phyloP scores from a whole-genome alignment of 257 asterid species.

The Jacaranda mimosifolia region DNA sequence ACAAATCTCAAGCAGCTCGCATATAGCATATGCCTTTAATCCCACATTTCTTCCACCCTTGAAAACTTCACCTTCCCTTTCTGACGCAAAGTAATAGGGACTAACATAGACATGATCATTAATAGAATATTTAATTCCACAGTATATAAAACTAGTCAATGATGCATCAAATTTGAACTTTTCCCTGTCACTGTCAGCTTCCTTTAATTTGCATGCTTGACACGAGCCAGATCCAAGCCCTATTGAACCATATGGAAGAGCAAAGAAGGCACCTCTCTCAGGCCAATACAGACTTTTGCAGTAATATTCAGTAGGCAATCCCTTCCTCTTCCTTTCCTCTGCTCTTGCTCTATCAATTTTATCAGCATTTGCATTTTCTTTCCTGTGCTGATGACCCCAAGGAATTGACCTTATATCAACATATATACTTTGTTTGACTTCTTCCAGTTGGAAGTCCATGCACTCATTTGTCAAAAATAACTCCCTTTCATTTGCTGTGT shows the following conservation, averaged over 20 bases:
- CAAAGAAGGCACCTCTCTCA: conserved; percentile 88
- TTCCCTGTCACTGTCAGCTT: conserved; percentile 51
- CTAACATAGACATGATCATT: conserved; percentile 77
- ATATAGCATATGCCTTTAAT: conserved; percentile 72
- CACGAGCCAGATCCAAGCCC: conserved; percentile 92
- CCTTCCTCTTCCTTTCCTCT: conserved; percentile 85
- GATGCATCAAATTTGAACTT: conserved; percentile 57
- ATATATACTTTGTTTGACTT: conserved; percentile 52
- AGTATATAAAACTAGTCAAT: conserved; percentile 57
- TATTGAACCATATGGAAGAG: conserved; percentile 58
- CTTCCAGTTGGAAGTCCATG: conserved; percentile 66
- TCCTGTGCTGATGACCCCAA: conserved; percentile 94
- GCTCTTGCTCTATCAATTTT: conserved; percentile 77
- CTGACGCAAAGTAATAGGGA: conserved; percentile 66
- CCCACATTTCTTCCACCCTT: conserved; percentile 96
- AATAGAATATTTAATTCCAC: conserved; percentile 65
- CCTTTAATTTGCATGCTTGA: conserved; percentile 65
- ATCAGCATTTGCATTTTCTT: conserved; percentile 65
- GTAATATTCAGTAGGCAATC: conserved; percentile 73
- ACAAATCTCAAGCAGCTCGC: conserved; percentile 79
- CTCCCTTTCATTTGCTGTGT: conserved; percentile 88
- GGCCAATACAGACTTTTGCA: conserved; percentile 91
- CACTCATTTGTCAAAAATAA: conserved; percentile 83
- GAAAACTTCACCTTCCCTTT: conserved; percentile 64
- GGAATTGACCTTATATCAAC: conserved; percentile 68